Conservation (phyloP, 129 eudicot species). For the Escallonia herrerae region DNA sequence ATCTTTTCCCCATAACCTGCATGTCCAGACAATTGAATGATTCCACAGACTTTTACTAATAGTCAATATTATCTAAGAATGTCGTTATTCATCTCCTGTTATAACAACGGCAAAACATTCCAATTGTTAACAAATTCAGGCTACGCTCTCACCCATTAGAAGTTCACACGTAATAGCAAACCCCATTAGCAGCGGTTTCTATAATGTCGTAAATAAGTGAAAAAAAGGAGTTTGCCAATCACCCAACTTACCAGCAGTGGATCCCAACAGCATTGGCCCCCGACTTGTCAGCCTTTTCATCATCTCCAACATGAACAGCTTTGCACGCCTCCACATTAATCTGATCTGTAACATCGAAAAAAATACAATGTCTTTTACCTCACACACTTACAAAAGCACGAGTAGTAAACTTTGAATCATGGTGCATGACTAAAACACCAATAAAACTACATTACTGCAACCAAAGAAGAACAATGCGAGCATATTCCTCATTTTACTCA, state of each 20-base stretch:
- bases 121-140: neutral
- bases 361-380: neutral
- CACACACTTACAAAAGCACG: neutral
- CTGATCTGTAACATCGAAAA: slow-evolving; percentile 37
- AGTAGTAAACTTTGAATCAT: too few relatives aligned
- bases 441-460: too few relatives aligned
- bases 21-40: neutral
- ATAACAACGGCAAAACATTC: neutral
- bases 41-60: neutral
- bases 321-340: slow-evolving; percentile 59
- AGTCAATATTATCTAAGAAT: neutral
- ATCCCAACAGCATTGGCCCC: slow-evolving; percentile 91
- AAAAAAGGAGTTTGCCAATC: neutral
- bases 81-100: neutral
- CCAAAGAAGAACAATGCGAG: too few relatives aligned
- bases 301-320: slow-evolving; percentile 93
- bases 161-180: neutral
- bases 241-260: slow-evolving; percentile 62
- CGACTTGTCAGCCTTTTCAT: slow-evolving; percentile 61
- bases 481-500: too few relatives aligned
- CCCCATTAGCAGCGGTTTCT: neutral
- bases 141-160: neutral
- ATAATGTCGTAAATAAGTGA: neutral
- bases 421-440: too few relatives aligned
- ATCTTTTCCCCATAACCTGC: slow-evolving; percentile 93